These are phyloP conservation scores for Kwoniella dendrophila DNA, from an alignment of 768 basidiomycete species.

Conservation along the genomic window DNA sequence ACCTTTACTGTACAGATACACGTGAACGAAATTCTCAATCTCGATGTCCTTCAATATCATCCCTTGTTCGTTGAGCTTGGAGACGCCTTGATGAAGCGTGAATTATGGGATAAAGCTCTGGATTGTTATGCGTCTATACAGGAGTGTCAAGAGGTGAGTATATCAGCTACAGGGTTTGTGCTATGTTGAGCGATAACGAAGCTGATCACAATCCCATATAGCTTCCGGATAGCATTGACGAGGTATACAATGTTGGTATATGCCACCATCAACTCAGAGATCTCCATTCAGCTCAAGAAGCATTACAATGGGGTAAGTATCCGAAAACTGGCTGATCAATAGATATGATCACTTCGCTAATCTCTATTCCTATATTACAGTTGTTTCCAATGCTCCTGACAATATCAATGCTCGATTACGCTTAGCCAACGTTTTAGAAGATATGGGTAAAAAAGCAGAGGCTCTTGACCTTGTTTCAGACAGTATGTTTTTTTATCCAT, in stretches of 20 bases:
- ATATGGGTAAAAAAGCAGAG: conserved; percentile 73
- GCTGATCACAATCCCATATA: conserved; percentile 47
- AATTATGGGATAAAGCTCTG: conserved; percentile 75
- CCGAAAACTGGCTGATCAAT: neutral
- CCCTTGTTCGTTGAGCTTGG: conserved; percentile 80
- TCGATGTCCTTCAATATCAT: conserved; percentile 76
- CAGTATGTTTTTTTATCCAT: conserved; percentile 62
- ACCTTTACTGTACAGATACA: conserved; percentile 64
- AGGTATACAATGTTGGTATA: conserved; percentile 67
- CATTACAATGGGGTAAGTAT: conserved; percentile 74
- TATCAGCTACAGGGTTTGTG: neutral
- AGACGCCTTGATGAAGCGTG: conserved; percentile 76
- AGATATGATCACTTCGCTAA: neutral
- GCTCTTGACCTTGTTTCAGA: conserved; percentile 82
- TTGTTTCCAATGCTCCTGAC: conserved; percentile 71
- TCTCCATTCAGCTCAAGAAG: conserved; percentile 73
- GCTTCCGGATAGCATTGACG: conserved; percentile 61
- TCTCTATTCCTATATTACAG: conserved; percentile 57
- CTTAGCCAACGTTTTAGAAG: conserved; percentile 86
- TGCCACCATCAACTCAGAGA: conserved; percentile 79
- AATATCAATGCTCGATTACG: conserved; percentile 85
- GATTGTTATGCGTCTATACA: conserved; percentile 79
- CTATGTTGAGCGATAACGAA: neutral
- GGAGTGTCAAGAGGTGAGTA: conserved; percentile 69
- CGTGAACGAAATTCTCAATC: conserved; percentile 68